Evolutionary conservation across 148 eudicot genomes (phyloP).

Genomic region (Suaeda aralocaspica): DNA sequence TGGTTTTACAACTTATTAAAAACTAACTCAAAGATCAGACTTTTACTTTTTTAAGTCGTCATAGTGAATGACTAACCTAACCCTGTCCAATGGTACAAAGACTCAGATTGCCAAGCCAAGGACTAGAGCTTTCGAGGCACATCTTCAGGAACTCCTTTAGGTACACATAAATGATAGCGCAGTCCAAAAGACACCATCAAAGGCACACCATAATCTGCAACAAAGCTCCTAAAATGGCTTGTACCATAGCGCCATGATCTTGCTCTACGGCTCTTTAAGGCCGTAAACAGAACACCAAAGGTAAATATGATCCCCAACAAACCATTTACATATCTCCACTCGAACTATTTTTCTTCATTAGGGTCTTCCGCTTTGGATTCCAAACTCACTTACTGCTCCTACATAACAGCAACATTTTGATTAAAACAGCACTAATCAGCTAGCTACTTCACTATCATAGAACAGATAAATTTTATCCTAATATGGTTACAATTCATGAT

Average conservation of each 20-base stretch:
- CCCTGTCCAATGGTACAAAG: slow-evolving; percentile 72
- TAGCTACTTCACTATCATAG: too few relatives aligned
- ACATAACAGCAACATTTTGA: too few relatives aligned
- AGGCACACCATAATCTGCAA: slow-evolving; percentile 96
- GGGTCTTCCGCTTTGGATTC: slow-evolving; percentile 27
- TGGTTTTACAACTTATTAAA: not conserved
- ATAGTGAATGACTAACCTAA: slow-evolving; percentile 36
- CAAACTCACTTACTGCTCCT: slow-evolving; percentile 58
- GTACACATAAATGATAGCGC: slow-evolving; percentile 55
- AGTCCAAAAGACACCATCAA: slow-evolving; percentile 82
- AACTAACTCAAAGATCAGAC: too few relatives aligned
- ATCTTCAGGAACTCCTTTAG: slow-evolving; percentile 51
- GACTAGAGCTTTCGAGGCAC: slow-evolving; percentile 83
- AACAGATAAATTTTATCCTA: too few relatives aligned
- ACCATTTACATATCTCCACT: slow-evolving; percentile 68
- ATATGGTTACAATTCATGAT: too few relatives aligned
- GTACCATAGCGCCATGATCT: slow-evolving; percentile 72
- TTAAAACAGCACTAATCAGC: too few relatives aligned
- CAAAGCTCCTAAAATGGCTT: slow-evolving; percentile 56
- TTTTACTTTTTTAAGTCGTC: too few relatives aligned
- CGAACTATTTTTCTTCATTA: slow-evolving; percentile 32
- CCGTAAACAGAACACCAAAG: slow-evolving; percentile 53
- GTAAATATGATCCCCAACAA: slow-evolving; percentile 57
- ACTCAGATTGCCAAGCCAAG: slow-evolving; percentile 80
- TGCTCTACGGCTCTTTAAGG: slow-evolving; percentile 58